Evolutionary conservation across 371 early-diverging fungal genomes (phyloP).

Genomic region (Phascolomyces articulosus): DNA sequence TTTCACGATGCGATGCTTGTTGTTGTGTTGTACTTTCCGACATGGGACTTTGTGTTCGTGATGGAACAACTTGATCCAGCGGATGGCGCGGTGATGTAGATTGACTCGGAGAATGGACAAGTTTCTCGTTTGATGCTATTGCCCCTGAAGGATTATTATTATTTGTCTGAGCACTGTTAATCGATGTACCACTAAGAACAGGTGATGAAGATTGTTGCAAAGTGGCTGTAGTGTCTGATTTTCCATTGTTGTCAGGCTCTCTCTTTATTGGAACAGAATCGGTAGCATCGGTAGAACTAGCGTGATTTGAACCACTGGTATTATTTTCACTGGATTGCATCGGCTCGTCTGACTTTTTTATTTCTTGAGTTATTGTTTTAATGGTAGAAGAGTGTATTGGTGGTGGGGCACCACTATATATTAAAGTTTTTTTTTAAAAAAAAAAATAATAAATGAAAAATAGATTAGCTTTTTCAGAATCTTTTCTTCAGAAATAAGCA

Average conservation of each 20-base stretch:
- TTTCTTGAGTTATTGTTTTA: background rate
- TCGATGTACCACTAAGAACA: background rate
- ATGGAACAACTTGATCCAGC: background rate
- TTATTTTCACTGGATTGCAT: background rate
- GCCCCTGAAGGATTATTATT: slow-evolving; percentile 5
- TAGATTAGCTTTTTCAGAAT: background rate
- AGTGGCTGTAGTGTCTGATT: background rate
- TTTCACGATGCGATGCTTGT: too few relatives aligned
- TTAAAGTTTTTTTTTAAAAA: too few relatives aligned
- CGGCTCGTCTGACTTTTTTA: background rate
- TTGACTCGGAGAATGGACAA: slow-evolving; percentile 1
- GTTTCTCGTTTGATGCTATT: background rate
- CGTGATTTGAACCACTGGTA: background rate
- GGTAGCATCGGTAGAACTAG: background rate
- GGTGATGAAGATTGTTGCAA: background rate
- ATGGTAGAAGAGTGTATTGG: background rate
- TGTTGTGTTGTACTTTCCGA: background rate
- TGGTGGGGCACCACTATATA: too few relatives aligned
- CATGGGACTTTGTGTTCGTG: background rate
- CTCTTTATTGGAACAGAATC: background rate
- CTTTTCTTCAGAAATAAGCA: background rate
- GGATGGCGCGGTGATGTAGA: slow-evolving; percentile 5
- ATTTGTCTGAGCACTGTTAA: background rate
- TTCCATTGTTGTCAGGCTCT: slow-evolving; percentile 1
- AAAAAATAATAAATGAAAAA: too few relatives aligned